Conservation (phyloP, 108 stramenopile genomes). For the Discostella stelligeroides region DNA sequence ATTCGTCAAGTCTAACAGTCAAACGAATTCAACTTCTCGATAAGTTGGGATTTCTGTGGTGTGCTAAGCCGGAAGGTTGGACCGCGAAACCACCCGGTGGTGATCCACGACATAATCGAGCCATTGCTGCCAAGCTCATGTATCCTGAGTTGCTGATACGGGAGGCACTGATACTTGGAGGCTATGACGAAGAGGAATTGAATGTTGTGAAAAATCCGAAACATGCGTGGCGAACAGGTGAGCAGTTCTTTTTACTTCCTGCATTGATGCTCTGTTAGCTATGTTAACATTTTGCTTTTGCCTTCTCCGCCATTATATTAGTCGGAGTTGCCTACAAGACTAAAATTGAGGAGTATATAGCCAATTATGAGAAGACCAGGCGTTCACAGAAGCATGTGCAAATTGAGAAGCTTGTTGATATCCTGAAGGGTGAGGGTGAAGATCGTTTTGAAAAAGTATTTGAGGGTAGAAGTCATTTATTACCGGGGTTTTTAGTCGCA, state of each 20-base stretch:
- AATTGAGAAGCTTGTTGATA: conserved; percentile 12
- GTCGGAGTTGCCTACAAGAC: conserved; percentile 16
- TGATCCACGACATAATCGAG: conserved; percentile 15
- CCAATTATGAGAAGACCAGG: conserved; percentile 8
- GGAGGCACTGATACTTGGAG: conserved; percentile 11
- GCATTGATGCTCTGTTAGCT: no score
- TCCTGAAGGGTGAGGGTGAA: conserved; percentile 17
- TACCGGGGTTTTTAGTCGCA: conserved; percentile 10
- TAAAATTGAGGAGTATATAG: background rate
- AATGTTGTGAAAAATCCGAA: conserved; percentile 17
- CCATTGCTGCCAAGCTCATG: conserved; percentile 19
- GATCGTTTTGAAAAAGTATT: conserved; percentile 18
- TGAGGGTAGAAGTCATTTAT: background rate
- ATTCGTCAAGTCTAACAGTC: conserved; percentile 30
- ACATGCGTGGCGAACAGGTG: conserved; percentile 23
- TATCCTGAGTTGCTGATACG: conserved; percentile 13
- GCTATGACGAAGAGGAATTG: conserved; percentile 16
- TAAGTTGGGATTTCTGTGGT: conserved; percentile 52
- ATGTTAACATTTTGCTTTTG: no score
- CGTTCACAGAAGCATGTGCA: conserved; percentile 4
- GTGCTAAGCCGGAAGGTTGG: conserved; percentile 16
- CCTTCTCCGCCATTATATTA: no score
- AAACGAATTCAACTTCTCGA: conserved; percentile 52
- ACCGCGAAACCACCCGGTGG: conserved; percentile 5
- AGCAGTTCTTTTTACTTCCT: background rate